A percentile compares a stretch with the other conserved stretches of the same genome.
phyloP scores from a whole-genome alignment of 2,329 filamentous ascomycete genomes.

The Paracamarosporium sp. region DNA sequence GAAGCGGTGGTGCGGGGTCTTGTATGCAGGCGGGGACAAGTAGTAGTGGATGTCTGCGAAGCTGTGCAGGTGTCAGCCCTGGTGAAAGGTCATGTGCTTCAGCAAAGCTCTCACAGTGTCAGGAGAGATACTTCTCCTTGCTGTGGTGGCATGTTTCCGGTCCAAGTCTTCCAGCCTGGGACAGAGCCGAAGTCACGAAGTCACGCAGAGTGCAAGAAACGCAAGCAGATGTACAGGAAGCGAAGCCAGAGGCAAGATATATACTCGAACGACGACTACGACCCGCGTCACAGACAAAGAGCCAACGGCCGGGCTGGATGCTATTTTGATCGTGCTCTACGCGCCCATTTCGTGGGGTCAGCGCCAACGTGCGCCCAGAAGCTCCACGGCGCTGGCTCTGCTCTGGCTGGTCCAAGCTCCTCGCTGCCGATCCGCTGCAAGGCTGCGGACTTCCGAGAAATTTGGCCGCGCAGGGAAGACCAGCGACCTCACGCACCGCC shows the following conservation, averaged over 20 bases:
- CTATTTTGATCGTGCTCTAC: constrained; percentile 45
- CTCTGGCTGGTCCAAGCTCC: constrained; percentile 21
- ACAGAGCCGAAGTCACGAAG: not conserved
- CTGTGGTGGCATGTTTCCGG: constrained; percentile 52
- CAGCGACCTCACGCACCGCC: not conserved
- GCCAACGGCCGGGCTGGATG: constrained; percentile 28
- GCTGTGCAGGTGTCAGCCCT: constrained; percentile 51
- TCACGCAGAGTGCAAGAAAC: constrained; percentile 11
- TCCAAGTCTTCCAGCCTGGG: not conserved
- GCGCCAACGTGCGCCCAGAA: constrained; percentile 18
- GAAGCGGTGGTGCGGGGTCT: constrained; percentile 79
- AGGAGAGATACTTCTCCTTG: constrained; percentile 55
- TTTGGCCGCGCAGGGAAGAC: constrained; percentile 23
- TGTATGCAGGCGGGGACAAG: constrained; percentile 70
- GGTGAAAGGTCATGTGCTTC: not conserved
- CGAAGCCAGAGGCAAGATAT: not conserved
- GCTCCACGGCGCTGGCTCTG: not conserved
- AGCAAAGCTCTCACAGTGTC: constrained; percentile 51
- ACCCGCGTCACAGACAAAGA: constrained; percentile 14
- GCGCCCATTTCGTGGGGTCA: constrained; percentile 34
- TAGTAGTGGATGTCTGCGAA: constrained; percentile 83
- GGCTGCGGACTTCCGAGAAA: constrained; percentile 38
- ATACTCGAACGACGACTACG: constrained; percentile 1
- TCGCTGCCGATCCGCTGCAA: constrained; percentile 17
- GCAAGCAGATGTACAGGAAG: not conserved